phyloP scores from a whole-genome alignment of 2,329 filamentous ascomycete species.

The Ceratocystis huliohia region DNA sequence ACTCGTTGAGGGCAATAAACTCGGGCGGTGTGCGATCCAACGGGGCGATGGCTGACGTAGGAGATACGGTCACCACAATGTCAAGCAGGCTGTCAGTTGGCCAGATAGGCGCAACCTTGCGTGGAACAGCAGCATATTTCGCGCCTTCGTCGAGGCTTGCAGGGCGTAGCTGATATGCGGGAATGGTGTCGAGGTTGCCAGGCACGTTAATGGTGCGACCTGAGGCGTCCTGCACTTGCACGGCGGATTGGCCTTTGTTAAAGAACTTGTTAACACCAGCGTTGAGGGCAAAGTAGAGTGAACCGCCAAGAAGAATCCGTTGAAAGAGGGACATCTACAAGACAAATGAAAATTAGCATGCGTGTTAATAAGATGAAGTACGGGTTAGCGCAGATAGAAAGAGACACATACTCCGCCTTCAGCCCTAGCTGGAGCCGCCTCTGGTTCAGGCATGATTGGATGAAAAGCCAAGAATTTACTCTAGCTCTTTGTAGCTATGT shows the following conservation, averaged over 20 bases:
- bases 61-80: constrained; percentile 71
- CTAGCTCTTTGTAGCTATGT: background rate
- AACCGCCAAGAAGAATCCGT: constrained; percentile 40
- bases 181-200: constrained; percentile 44
- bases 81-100: constrained; percentile 65
- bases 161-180: constrained; percentile 54
- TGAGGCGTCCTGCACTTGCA: constrained; percentile 38
- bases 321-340: constrained; percentile 23
- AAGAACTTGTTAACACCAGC: constrained; percentile 42
- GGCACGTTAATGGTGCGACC: constrained; percentile 43
- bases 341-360: background rate
- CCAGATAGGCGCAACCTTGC: constrained; percentile 77
- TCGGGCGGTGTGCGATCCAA: constrained; percentile 53
- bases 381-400: background rate
- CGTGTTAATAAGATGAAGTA: no score
- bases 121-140: constrained; percentile 51
- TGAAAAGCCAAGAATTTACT: background rate
- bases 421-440: constrained; percentile 4
- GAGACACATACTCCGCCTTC: constrained; percentile 13
- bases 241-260: constrained; percentile 36
- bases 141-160: constrained; percentile 46
- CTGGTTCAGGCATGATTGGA: constrained; percentile 8
- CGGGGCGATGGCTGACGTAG: constrained; percentile 55
- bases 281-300: constrained; percentile 48
- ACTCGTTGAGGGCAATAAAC: constrained; percentile 65